Percentiles rank a stretch among this genome's conserved stretches.
Evolutionary conservation across 371 early-diverging fungal genomes (phyloP).

Genomic region (Apophysomyces elegans): DNA sequence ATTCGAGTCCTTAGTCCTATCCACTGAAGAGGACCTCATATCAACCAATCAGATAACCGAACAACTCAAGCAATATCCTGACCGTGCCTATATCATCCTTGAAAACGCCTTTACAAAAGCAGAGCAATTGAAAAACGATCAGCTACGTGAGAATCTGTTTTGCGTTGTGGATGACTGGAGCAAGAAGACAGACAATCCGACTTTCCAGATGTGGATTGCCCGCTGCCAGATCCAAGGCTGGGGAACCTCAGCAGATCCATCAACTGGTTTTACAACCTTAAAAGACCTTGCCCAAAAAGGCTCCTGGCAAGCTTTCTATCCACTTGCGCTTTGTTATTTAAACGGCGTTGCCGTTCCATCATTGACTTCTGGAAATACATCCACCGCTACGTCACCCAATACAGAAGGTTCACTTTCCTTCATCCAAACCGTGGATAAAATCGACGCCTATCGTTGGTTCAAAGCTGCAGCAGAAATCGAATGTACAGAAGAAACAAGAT

Average conservation of each 20-base stretch:
- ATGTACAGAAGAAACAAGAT: background rate
- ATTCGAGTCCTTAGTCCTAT: background rate
- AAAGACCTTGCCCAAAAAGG: constrained; percentile 19
- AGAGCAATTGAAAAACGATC: background rate
- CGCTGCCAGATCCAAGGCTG: constrained; percentile 33
- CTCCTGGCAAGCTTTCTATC: constrained; percentile 29
- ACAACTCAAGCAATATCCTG: constrained; percentile 12
- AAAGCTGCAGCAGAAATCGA: constrained; percentile 19
- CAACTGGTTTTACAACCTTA: constrained; percentile 20
- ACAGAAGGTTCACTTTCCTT: background rate
- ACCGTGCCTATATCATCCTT: constrained; percentile 13
- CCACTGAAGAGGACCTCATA: background rate
- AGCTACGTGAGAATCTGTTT: constrained; percentile 15
- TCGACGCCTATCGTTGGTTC: constrained; percentile 26
- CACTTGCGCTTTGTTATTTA: constrained; percentile 27
- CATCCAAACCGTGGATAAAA: constrained; percentile 12
- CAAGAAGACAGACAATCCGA: constrained; percentile 18
- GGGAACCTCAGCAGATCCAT: constrained; percentile 25
- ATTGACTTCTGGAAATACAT: background rate
- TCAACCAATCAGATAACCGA: background rate
- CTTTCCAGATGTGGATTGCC: constrained; percentile 30
- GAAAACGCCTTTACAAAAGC: constrained; percentile 21
- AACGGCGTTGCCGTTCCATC: constrained; percentile 13
- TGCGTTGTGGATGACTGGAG: constrained; percentile 19
- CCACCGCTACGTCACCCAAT: background rate